A percentile compares a stretch with the other conserved stretches of the same genome.
These are phyloP conservation scores for Aureobasidium pullulans DNA, from an alignment of 2,329 filamentous ascomycete genomes.

Conservation along the genomic window DNA sequence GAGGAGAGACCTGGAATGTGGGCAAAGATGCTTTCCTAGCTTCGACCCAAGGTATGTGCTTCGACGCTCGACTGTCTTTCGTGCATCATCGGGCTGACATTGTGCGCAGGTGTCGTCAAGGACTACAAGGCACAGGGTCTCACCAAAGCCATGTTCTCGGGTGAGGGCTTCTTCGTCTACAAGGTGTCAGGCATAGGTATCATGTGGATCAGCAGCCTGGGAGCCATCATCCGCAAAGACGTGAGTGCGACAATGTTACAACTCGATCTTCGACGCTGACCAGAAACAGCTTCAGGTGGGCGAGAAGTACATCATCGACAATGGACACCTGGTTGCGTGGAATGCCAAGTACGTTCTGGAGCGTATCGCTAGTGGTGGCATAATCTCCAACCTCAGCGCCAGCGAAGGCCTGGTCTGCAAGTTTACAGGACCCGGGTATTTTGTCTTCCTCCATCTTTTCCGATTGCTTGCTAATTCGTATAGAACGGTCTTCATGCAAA, in stretches of 20 bases:
- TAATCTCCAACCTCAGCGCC: constrained; percentile 78
- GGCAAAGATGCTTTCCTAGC: constrained; percentile 83
- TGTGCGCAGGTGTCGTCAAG: constrained; percentile 9
- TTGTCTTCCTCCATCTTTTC: constrained; percentile 9
- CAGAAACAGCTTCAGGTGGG: constrained; percentile 46
- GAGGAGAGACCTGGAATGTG: constrained; percentile 71
- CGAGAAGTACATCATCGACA: constrained; percentile 80
- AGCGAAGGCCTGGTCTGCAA: constrained; percentile 90
- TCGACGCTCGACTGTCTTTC: constrained; percentile 63
- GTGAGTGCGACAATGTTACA: constrained; percentile 44
- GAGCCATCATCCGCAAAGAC: constrained; percentile 90
- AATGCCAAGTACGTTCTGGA: constrained; percentile 92
- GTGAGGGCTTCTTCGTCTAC: constrained; percentile 87
- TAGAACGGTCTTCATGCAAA: constrained; percentile 87
- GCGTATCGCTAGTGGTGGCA: constrained; percentile 79
- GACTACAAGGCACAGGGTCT: constrained; percentile 49
- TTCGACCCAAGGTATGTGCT: constrained; percentile 76
- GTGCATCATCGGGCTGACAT: not conserved
- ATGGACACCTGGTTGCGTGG: constrained; percentile 79
- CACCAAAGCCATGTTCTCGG: constrained; percentile 86
- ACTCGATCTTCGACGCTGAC: not conserved
- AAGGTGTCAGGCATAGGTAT: constrained; percentile 75
- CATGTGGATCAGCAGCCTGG: constrained; percentile 86
- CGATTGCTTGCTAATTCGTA: constrained; percentile 44
- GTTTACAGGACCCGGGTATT: constrained; percentile 55